phyloP scores from a whole-genome alignment of 495 filamentous ascomycete species.

The Talaromyces ruber region DNA sequence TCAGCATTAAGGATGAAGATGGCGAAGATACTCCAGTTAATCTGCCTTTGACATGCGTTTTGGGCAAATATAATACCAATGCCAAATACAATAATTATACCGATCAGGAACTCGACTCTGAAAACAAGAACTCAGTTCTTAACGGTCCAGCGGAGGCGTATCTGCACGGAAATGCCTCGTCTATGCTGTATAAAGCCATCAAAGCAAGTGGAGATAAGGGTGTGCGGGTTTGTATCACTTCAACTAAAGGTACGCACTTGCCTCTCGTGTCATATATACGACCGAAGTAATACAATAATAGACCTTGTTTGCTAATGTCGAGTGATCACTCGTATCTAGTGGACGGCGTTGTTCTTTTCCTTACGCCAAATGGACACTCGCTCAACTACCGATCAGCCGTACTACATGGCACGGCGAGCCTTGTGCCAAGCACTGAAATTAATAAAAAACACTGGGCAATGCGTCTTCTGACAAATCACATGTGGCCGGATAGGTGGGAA shows the following conservation, averaged over 20 bases:
- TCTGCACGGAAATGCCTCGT: background rate
- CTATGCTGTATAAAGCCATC: conserved; percentile 1
- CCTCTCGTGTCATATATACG: too few relatives aligned
- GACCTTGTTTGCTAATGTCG: too few relatives aligned
- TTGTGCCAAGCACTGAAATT: background rate
- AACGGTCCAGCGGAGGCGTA: background rate
- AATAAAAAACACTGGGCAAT: conserved; percentile 2
- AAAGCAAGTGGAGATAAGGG: background rate
- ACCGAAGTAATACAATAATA: too few relatives aligned
- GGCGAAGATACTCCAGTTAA: conserved; percentile 1
- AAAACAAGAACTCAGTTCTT: background rate
- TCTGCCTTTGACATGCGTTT: background rate
- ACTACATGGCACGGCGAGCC: background rate
- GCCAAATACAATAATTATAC: background rate
- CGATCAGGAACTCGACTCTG: background rate
- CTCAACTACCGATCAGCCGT: conserved; percentile 3
- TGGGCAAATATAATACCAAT: background rate
- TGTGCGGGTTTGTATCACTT: conserved; percentile 2
- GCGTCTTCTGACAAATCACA: conserved; percentile 4
- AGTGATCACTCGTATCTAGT: too few relatives aligned
- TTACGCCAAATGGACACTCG: conserved; percentile 1
- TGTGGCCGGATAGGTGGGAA: background rate
- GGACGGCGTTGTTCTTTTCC: background rate
- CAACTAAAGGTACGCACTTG: background rate
- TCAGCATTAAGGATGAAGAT: background rate